A percentile compares a stretch with the other conserved stretches of the same genome.
Conservation (phyloP, 371 early-diverging fungal species). For the Circinella minor region DNA sequence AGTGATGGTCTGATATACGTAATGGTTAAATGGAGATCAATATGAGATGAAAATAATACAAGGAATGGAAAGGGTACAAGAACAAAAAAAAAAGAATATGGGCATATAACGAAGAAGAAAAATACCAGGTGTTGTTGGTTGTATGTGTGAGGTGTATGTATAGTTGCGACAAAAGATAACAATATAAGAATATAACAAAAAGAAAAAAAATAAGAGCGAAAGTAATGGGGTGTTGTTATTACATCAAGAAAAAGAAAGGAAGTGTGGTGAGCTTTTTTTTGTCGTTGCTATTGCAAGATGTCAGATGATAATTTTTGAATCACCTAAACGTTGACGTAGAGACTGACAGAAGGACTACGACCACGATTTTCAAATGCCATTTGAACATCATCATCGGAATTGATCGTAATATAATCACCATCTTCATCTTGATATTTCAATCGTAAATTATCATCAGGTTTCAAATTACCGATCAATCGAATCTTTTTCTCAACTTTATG, state of each 20-base stretch:
- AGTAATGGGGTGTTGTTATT: conserved; percentile 3
- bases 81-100: background rate
- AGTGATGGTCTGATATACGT: background rate
- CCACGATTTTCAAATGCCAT: conserved; percentile 87
- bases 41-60: background rate
- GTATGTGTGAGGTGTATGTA: background rate
- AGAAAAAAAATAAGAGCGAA: background rate
- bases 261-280: background rate
- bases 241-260: background rate
- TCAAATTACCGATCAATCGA: conserved; percentile 71
- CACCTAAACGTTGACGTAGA: conserved; percentile 41
- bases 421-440: conserved; percentile 94
- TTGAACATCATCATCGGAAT: conserved; percentile 89
- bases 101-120: conserved; percentile 1
- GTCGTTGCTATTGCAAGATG: background rate
- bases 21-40: background rate
- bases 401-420: conserved; percentile 85
- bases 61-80: conserved; percentile 9
- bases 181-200: background rate
- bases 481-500: conserved; percentile 88
- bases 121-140: background rate
- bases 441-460: conserved; percentile 57
- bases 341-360: conserved; percentile 39
- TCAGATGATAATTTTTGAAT: background rate
- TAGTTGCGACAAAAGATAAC: background rate